Conservation (phyloP, 306 rosid species). For the Clitoria ternatea region DNA sequence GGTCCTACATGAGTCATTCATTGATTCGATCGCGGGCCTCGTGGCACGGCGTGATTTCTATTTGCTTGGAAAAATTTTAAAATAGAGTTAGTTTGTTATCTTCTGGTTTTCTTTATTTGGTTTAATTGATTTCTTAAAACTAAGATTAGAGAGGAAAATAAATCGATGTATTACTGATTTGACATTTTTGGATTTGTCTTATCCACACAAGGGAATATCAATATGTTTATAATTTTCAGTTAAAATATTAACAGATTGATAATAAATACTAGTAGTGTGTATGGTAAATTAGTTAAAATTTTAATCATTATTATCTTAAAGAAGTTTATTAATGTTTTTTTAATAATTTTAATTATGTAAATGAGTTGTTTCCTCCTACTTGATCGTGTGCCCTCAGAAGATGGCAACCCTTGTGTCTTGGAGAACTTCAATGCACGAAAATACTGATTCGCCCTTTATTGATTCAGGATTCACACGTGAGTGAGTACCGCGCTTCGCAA, state of each 20-base stretch:
- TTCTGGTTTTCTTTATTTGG: not conserved
- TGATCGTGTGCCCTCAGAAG: not conserved
- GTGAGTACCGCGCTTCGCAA: constrained; percentile 24
- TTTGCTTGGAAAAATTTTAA: not conserved
- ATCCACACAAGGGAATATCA: too few relatives aligned
- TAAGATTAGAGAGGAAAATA: not conserved
- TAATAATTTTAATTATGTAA: too few relatives aligned
- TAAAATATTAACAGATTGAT: too few relatives aligned
- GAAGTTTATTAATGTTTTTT: too few relatives aligned
- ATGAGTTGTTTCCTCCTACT: not conserved
- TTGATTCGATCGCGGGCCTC: constrained; percentile 2
- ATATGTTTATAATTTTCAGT: too few relatives aligned
- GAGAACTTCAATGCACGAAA: not conserved
- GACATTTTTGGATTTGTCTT: not conserved
- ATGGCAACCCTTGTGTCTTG: not conserved
- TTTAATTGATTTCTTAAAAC: not conserved
- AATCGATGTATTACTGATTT: not conserved
- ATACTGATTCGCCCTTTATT: not conserved
- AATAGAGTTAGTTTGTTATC: not conserved
- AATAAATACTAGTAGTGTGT: too few relatives aligned
- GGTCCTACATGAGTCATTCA: not conserved
- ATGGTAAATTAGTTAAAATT: too few relatives aligned
- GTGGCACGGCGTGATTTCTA: constrained; percentile 42
- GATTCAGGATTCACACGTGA: constrained; percentile 31
- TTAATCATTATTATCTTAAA: too few relatives aligned